A percentile compares a stretch with the other conserved stretches of the same genome.
Evolutionary conservation across 208 protist species (phyloP).

Genomic region (Kentomonas sorsogonicus): DNA sequence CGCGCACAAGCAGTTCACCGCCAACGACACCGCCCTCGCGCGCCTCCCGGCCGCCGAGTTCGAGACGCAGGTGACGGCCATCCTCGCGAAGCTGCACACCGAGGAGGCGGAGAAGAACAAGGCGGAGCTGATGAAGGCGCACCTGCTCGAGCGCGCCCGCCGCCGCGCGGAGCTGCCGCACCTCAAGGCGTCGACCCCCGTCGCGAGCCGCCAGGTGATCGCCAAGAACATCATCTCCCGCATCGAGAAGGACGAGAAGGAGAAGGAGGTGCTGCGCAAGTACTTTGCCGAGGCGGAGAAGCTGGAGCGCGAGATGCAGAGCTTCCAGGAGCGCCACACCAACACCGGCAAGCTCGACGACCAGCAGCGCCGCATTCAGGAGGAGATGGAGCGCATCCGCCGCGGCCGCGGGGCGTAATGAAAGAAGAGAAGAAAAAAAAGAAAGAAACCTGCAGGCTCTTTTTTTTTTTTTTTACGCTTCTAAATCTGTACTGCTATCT

Average conservation of each 20-base stretch:
- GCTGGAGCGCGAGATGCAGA: too few species aligned
- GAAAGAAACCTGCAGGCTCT: not conserved
- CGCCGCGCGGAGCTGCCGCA: not conserved
- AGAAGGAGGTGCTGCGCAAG: not conserved
- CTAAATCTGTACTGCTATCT: not conserved
- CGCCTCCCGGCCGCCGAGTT: too few species aligned
- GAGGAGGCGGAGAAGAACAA: too few species aligned
- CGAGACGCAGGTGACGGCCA: not conserved
- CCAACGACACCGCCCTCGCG: not conserved
- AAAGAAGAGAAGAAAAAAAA: not conserved
- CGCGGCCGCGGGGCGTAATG: not conserved
- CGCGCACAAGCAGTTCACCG: not conserved
- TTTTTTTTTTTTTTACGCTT: not conserved
- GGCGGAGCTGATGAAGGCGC: not conserved
- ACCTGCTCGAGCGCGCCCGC: not conserved
- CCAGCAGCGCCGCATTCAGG: not conserved
- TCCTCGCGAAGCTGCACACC: not conserved
- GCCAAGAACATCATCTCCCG: not conserved
- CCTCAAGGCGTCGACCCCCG: not conserved
- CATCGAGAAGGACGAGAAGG: not conserved
- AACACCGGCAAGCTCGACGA: too few species aligned
- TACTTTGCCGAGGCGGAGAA: too few species aligned
- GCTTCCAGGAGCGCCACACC: not conserved
- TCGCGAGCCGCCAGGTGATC: not conserved
- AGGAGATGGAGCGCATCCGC: not conserved